Evolutionary conservation across 176 grass and related monocot species (phyloP), one percentile per base, ranked within the genome.

Genomic region (Calamus simplicifolius): DNA sequence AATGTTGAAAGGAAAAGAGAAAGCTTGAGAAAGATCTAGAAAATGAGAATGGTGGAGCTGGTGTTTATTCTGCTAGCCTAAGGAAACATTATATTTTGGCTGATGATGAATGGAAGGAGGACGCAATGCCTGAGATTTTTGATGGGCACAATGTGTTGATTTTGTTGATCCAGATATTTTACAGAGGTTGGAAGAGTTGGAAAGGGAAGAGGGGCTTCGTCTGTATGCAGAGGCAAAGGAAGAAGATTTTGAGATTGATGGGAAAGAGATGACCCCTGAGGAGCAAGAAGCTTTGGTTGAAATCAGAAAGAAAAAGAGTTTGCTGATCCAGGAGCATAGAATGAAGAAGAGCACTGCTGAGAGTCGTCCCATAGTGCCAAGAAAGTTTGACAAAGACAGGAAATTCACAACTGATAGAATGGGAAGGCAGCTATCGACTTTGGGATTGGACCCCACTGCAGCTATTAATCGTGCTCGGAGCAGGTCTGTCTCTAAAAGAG

Each of bases 341-440:
- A 86, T 91, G 59, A 91, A 91, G 65, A 91, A 91, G 75, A 87
- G 88, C 18, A 91, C 88, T 49, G 88, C 87, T 7, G 88, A 83
- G 48, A 91, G 88, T 29, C 88, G 88, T 52, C 87, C 87, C 16
- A 78, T 82, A 82, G 87, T 86, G 25, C 87, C 87, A 3, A 90
- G 80, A 51, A 83, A 83, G 54, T 77, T 77, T 51, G 80, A 83
- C 63, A 83, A 83, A 17, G 80, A 83, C 30, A 66, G 51, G 5
- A 65, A 77, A 51, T 83, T 73, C 62, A 77, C 80, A 27, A 69
- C 80, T 21, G 35, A 68, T 18, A 58, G 80, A 30, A 83, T 83
- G 80, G 80, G 80, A 25, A 75, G 80, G 28, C 61, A 86, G 13
- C 82, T 90, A 25, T 50, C 79, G 38, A 64, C 82, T 54, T 60